Evolutionary conservation across 345 rosid genomes (phyloP).

Genomic region (Lumnitzera littorea): DNA sequence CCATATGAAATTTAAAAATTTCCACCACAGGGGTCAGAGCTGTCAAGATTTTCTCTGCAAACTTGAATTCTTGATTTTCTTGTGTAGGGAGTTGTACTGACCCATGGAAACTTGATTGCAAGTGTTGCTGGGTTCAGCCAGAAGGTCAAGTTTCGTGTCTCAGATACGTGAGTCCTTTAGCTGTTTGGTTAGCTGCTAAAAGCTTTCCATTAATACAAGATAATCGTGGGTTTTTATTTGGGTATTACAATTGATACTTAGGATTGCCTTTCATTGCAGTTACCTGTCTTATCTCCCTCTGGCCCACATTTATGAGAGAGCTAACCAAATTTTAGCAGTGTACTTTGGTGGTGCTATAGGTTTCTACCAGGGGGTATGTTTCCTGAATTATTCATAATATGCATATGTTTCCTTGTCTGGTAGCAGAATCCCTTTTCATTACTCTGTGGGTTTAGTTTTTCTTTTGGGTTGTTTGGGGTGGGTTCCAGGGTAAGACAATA

Average conservation of each 20-base stretch:
- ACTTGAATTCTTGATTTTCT: constrained; percentile 2
- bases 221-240: not conserved
- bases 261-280: constrained; percentile 22
- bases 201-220: not conserved
- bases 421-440: too few relatives aligned
- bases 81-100: constrained; percentile 68
- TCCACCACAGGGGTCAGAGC: too few relatives aligned
- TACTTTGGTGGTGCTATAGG: constrained; percentile 68
- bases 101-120: constrained; percentile 83
- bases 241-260: too few relatives aligned
- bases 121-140: constrained; percentile 56
- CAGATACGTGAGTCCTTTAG: constrained; percentile 65
- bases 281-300: constrained; percentile 88
- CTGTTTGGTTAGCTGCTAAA: not conserved
- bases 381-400: constrained; percentile 9
- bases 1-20: too few relatives aligned
- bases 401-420: not conserved
- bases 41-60: not conserved
- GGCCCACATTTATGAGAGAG: constrained; percentile 88
- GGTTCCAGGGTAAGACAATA: too few relatives aligned
- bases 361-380: constrained; percentile 86
- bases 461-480: too few relatives aligned
- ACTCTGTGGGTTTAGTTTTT: too few relatives aligned
- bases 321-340: constrained; percentile 55
- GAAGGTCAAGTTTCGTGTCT: constrained; percentile 26